Base-by-base conservation (phyloP, 2,329 filamentous ascomycete genomes). In the Pseudogymnoascus sp. region DNA sequence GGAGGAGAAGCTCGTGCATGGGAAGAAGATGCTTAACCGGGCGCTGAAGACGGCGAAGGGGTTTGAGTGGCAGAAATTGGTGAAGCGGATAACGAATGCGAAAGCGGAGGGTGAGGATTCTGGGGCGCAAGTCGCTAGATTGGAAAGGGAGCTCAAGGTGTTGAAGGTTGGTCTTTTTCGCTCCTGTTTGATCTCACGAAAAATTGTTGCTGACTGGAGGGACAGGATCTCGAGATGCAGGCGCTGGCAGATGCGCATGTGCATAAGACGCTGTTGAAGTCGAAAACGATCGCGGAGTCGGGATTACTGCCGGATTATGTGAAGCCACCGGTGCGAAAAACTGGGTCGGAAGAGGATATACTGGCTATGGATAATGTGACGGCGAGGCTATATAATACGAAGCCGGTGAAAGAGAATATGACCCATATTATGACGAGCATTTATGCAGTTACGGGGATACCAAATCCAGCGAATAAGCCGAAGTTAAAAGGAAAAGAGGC, bases 21-120 rank as follows among this genome's bases (percentile, higher is more conserved):
- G 81, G 69, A 79, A 82, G 66, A 85, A 84, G 71, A 80, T 86
- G 37, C 78, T 93, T 7, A 81, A 82, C 65, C 82, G 84, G 64
- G 88, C 87, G 0, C 79, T 93, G 65, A 91, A 91, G 74, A 79
- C 81, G 10, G 88, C 87, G 63, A 91, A 90, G 72, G 87, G 87
- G 56, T 89, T 91, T 71, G 90, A 93, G 78, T 82, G 89, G 53
- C 90, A 93, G 76, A 89, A 91, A 67, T 81, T 84, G 59, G 78
- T 80, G 14, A 79, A 89, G 65, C 82, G 87, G 62, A 60, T 75
- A 65, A 88, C 85, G 73, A 78, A 81, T 43, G 74, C 84, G 12
- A 79, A 76, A 60, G 75, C 77, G 61, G 69, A 76, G 14, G 72
- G 75, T 1, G 81, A 81, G 50, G 84, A 86, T 70, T 31, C 50